Evolutionary conservation across 345 rosid genomes (phyloP).

Genomic region (Gossypium herbaceum): DNA sequence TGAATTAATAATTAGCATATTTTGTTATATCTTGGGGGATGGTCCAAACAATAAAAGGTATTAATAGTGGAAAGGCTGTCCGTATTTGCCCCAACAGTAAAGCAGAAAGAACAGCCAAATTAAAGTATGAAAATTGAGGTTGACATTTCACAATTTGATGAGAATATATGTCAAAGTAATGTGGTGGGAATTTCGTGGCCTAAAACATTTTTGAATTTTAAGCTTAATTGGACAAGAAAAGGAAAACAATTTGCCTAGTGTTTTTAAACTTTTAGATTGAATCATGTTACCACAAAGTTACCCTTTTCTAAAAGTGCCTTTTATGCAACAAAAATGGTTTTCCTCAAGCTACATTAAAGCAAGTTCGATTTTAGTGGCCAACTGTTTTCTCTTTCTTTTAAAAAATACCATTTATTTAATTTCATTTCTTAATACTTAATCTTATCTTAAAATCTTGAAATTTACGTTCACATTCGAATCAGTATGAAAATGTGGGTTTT

Average conservation of each 20-base stretch:
- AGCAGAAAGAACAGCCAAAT: background rate
- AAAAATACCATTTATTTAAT: too few species aligned
- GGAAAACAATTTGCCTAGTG: background rate
- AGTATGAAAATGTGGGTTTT: too few species aligned
- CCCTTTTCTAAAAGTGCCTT: background rate
- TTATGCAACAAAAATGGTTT: background rate
- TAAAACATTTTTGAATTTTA: background rate
- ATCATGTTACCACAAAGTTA: background rate
- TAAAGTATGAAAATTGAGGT: conserved; percentile 4
- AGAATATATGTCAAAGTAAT: background rate
- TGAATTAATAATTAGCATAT: too few species aligned
- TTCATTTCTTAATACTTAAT: too few species aligned
- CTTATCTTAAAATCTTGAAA: too few species aligned
- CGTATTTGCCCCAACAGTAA: conserved; percentile 1
- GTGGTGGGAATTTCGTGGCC: conserved; percentile 17
- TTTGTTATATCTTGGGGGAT: too few species aligned
- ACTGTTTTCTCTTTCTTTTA: too few species aligned
- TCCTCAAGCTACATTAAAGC: background rate
- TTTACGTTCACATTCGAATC: too few species aligned
- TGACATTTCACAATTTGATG: conserved; percentile 11
- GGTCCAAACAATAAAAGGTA: too few species aligned
- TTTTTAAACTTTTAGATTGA: background rate
- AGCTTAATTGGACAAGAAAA: background rate
- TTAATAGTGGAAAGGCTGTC: background rate
- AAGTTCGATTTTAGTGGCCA: too few species aligned